Base-by-base conservation (phyloP, 2,329 filamentous ascomycete species). In the Podosphaera xanthii region DNA sequence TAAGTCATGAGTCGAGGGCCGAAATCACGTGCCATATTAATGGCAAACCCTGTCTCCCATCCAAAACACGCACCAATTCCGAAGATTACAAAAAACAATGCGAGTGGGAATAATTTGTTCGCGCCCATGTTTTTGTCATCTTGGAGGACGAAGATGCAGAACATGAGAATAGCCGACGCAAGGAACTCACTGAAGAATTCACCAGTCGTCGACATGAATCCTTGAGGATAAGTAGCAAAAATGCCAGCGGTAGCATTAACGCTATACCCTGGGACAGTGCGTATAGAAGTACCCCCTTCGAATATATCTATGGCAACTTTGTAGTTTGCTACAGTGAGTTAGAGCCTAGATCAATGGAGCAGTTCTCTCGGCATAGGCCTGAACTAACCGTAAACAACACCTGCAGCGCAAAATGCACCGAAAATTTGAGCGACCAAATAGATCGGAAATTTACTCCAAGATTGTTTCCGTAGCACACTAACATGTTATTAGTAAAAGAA, bases 11-110 rank as follows among this genome's bases (percentile, higher is more conserved):
- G 69, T 31, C 84, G 73, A 12, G 84, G 83, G 3, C 65, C 82
- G 67, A 87, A 84, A 63, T 88, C 84, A 69, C 84, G 75, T 40
- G 83, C 84, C 49, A 85, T 69, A 66, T 87, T 87, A 62, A 87
- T 86, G 12, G 84, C 84, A 70, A 85, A 88, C 33, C 84, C 83
- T 0, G 84, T 89, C 68, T 87, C 79, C 82, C 82, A 87, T 3
- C 84, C 84, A 64, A 86, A 87, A 66, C 81, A 84, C 46, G 82
- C 81, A 31, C 83, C 83, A 46, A 87, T 82, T 8, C 83, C 84
- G 66, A 87, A 87, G 61, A 87, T 80, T 34, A 87, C 73, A 69
- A 87, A 86, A 72, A 86, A 86, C 2, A 87, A 70, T 7, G 73
- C 77, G 1, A 87, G 70, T 0, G 83, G 82, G 55, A 77, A 73